These are phyloP conservation scores for Ajuga chamaepitys DNA, from an alignment of 257 asterid genomes.

Conservation along the genomic window DNA sequence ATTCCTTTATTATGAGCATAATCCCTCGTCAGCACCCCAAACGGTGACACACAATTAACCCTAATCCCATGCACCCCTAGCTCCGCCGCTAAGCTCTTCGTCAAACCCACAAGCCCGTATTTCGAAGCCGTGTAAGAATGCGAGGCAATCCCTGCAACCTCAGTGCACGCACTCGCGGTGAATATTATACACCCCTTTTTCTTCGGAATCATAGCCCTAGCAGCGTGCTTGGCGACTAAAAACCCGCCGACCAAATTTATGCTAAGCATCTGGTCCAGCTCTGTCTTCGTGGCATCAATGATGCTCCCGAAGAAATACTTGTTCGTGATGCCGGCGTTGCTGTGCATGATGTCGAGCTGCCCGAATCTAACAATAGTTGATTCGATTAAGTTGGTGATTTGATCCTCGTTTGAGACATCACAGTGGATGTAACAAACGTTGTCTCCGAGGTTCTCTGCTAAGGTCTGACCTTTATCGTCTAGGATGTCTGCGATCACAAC, in stretches of 20 bases:
- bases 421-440: constrained; percentile 34
- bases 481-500: constrained; percentile 51
- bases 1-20: neutral
- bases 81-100: constrained; percentile 34
- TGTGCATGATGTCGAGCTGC: constrained; percentile 37
- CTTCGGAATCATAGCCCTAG: constrained; percentile 35
- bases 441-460: constrained; percentile 19
- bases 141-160: constrained; percentile 27
- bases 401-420: constrained; percentile 34
- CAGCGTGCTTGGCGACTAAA: constrained; percentile 50
- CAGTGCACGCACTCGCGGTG: constrained; percentile 36
- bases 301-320: constrained; percentile 9
- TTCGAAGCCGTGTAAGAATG: constrained; percentile 31
- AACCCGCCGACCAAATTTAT: constrained; percentile 33
- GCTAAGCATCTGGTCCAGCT: constrained; percentile 12
- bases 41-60: constrained; percentile 46
- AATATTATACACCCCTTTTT: constrained; percentile 38
- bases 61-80: constrained; percentile 42
- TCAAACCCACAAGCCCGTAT: constrained; percentile 36
- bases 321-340: constrained; percentile 11
- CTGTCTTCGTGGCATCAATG: constrained; percentile 1
- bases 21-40: constrained; percentile 21
- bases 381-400: constrained; percentile 22
- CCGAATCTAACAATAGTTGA: constrained; percentile 29
- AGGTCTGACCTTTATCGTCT: constrained; percentile 28